phyloP scores from a whole-genome alignment of 768 basidiomycete species.

The Solioccasus polychromus region DNA sequence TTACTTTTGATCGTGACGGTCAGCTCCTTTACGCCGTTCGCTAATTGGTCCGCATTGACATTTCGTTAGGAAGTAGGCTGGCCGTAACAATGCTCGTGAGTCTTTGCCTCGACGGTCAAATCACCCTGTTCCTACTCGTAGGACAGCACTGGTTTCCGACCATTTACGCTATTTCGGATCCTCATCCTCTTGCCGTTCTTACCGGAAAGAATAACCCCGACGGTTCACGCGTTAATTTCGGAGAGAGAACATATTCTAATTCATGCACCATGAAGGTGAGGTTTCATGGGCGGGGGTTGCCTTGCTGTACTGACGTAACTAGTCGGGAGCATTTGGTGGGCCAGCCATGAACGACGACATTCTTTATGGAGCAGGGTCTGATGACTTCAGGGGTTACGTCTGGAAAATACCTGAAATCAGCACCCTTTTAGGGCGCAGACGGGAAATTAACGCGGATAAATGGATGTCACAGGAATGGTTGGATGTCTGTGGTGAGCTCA shows the following conservation, averaged over 20 bases:
- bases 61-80: constrained; percentile 51
- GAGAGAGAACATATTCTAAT: constrained; percentile 61
- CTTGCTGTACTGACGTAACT: constrained; percentile 1
- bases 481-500: constrained; percentile 29
- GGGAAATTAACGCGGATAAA: constrained; percentile 41
- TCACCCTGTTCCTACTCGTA: constrained; percentile 1
- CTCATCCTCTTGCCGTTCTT: constrained; percentile 67
- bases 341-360: constrained; percentile 49
- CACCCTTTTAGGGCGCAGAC: constrained; percentile 44
- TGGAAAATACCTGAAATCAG: constrained; percentile 66
- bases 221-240: constrained; percentile 45
- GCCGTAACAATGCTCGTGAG: constrained; percentile 68
- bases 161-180: constrained; percentile 64
- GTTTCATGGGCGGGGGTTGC: not conserved
- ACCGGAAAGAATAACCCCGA: constrained; percentile 56
- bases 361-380: constrained; percentile 75
- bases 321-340: constrained; percentile 79
- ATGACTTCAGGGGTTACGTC: constrained; percentile 76
- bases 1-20: constrained; percentile 70
- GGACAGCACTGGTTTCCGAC: constrained; percentile 66
- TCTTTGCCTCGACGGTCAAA: constrained; percentile 1
- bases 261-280: constrained; percentile 76
- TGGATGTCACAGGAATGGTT: constrained; percentile 40
- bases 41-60: constrained; percentile 1
- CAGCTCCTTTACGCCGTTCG: constrained; percentile 7